Evolutionary conservation across 1,284 basidiomycete species (phyloP), one percentile per base, ranked within the genome.

Genomic region (Boletus hoseneyae): DNA sequence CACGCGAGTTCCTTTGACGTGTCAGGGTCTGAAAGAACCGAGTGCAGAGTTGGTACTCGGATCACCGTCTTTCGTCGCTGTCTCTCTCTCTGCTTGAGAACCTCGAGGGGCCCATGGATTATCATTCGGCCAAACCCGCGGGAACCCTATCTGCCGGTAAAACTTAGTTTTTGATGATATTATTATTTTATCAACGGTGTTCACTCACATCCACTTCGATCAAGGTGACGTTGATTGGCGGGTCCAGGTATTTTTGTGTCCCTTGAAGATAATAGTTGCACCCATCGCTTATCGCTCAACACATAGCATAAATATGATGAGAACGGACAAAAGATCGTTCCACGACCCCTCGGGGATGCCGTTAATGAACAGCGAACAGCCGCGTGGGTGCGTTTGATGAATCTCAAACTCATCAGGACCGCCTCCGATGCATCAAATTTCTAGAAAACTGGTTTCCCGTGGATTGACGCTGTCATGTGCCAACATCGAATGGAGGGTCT

Each of bases 401-500:
- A 49, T 51, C 29, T 30, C 44, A 33, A 39, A 30, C n/a, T 29
- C 38, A 32, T 37, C 16, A 19, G 25, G 42, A 29, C 45, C n/a
- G 16, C 40, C 16, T 37, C 36, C 34, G 21, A 48, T 21, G 21
- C n/a, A 51, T 35, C 37, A 19, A 36, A 27, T 25, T 36, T 19
- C 15, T 7, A 59, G 66, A 70, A 63, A 39, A 74, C 73, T 3
- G 76, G 46, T 43, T 47, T 54, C 21, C 49, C 53, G 15, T 64
- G 69, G 70, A 74, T 74, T 50, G 59, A 75, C 62, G 73, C 75
- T 6, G 67, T 73, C 50, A 76, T 79, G 76, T 65, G 75, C 21
- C 73, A 76, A 56, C 65, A 71, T 21, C 52, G 40, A 36, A 43
- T 35, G 13, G 45, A 39, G 27, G 48, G 36, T 59, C 67, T 77